A percentile compares a stretch with the other conserved stretches of the same genome.
phyloP scores from a whole-genome alignment of 2,329 filamentous ascomycete genomes.

The Hymenoscyphus salicellus region DNA sequence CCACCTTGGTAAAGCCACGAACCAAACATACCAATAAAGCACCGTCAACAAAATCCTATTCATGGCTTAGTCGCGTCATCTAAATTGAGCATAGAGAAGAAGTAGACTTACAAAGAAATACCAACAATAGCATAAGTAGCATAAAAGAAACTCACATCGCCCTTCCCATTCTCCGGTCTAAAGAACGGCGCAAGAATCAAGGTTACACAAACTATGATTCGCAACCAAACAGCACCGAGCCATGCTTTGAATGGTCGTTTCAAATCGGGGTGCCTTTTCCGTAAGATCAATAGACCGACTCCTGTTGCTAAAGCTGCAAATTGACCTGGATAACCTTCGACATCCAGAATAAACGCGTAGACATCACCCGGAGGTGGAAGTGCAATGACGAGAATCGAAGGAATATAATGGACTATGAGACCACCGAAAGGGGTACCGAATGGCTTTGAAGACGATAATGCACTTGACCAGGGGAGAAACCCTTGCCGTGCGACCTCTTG shows the following conservation, averaged over 20 bases:
- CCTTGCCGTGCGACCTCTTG: slow-evolving; percentile 49
- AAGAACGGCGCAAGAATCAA: slow-evolving; percentile 39
- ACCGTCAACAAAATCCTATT: slow-evolving; percentile 55
- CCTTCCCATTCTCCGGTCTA: slow-evolving; percentile 41
- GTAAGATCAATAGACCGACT: slow-evolving; percentile 44
- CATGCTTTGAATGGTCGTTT: slow-evolving; percentile 32
- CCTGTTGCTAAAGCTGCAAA: slow-evolving; percentile 40
- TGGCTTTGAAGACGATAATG: slow-evolving; percentile 33
- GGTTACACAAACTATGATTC: slow-evolving; percentile 32
- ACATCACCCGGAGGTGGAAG: slow-evolving; percentile 45
- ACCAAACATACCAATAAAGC: slow-evolving; percentile 68
- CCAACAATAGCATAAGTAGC: slow-evolving; percentile 55
- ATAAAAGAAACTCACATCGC: slow-evolving; percentile 48
- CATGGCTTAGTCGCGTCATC: slow-evolving; percentile 24
- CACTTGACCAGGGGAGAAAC: slow-evolving; percentile 43
- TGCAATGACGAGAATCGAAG: slow-evolving; percentile 55
- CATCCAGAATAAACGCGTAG: slow-evolving; percentile 39
- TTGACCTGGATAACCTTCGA: slow-evolving; percentile 43
- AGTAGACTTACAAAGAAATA: slow-evolving; percentile 47
- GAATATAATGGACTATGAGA: slow-evolving; percentile 59
- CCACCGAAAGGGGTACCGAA: slow-evolving; percentile 34
- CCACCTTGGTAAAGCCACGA: slow-evolving; percentile 56
- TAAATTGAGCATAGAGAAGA: too few species aligned
- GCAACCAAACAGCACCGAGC: slow-evolving; percentile 34
- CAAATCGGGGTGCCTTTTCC: slow-evolving; percentile 49